phyloP scores from a whole-genome alignment of 768 basidiomycete genomes.

The Tephrocybe sp. region DNA sequence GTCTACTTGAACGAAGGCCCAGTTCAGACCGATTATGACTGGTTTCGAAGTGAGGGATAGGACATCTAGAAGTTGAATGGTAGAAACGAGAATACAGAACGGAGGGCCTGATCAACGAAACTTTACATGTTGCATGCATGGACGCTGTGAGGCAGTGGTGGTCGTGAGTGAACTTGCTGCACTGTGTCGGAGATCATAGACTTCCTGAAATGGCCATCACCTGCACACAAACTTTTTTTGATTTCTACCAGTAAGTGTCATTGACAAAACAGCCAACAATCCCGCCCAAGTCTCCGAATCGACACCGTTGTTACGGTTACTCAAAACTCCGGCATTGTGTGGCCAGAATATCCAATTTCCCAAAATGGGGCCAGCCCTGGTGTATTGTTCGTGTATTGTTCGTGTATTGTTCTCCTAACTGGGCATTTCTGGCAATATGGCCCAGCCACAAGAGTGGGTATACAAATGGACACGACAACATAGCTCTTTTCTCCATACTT shows the following conservation, averaged over 20 bases:
- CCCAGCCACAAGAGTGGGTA: background rate
- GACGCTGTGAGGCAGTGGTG: background rate
- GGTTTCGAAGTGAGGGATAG: background rate
- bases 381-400: background rate
- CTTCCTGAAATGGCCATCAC: background rate
- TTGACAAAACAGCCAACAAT: too few relatives aligned
- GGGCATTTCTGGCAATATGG: background rate
- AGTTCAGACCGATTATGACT: slow-evolving; percentile 18
- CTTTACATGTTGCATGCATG: slow-evolving; percentile 9
- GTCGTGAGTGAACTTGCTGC: background rate
- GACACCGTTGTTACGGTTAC: too few relatives aligned
- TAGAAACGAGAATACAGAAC: background rate
- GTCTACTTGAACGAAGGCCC: slow-evolving; percentile 32
- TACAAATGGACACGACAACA: background rate
- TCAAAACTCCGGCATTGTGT: too few relatives aligned
- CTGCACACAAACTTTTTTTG: too few relatives aligned
- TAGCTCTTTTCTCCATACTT: background rate
- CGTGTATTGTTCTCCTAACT: slow-evolving; percentile 8
- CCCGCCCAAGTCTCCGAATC: too few relatives aligned
- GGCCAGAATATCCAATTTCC: too few relatives aligned
- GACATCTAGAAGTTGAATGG: background rate
- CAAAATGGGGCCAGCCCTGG: too few relatives aligned
- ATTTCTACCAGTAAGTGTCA: too few relatives aligned
- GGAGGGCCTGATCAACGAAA: background rate
- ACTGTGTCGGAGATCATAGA: background rate